phyloP scores from a whole-genome alignment of 2,329 filamentous ascomycete species.

The Calonectria pseudoreteaudii region DNA sequence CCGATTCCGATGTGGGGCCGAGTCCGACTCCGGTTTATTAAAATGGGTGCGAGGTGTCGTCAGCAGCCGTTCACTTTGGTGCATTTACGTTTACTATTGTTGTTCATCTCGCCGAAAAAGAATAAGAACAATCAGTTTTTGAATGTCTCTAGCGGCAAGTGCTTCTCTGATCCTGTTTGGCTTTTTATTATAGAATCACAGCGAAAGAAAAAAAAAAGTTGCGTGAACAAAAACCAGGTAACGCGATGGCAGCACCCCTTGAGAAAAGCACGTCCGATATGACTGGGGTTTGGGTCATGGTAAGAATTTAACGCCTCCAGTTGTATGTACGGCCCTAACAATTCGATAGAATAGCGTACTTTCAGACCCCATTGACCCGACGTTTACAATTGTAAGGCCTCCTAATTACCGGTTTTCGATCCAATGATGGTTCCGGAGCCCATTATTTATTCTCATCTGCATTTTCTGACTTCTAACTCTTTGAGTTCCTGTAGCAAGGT shows the following conservation, averaged over 20 bases:
- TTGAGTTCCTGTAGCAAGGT: neutral
- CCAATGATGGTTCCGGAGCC: neutral
- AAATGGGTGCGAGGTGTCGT: neutral
- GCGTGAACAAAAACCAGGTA: neutral
- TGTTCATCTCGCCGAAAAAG: too few relatives aligned
- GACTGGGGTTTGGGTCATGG: neutral
- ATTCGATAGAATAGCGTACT: neutral
- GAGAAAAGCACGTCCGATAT: neutral
- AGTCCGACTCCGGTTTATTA: neutral
- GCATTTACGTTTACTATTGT: neutral
- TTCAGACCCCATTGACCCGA: neutral
- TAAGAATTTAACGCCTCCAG: neutral
- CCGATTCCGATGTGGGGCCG: conserved; percentile 1
- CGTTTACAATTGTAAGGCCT: neutral
- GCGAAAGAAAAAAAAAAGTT: neutral
- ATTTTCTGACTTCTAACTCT: neutral
- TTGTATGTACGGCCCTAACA: neutral
- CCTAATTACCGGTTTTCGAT: neutral
- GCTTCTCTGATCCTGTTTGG: neutral
- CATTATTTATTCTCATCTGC: neutral
- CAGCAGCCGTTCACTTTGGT: neutral
- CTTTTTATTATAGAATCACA: neutral
- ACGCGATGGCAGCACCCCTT: neutral
- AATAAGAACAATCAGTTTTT: neutral
- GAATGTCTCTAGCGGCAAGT: neutral